Evolutionary conservation across 2,329 filamentous ascomycete genomes (phyloP), one percentile per base, ranked within the genome.

Genomic region (Celoporthe dispersa): DNA sequence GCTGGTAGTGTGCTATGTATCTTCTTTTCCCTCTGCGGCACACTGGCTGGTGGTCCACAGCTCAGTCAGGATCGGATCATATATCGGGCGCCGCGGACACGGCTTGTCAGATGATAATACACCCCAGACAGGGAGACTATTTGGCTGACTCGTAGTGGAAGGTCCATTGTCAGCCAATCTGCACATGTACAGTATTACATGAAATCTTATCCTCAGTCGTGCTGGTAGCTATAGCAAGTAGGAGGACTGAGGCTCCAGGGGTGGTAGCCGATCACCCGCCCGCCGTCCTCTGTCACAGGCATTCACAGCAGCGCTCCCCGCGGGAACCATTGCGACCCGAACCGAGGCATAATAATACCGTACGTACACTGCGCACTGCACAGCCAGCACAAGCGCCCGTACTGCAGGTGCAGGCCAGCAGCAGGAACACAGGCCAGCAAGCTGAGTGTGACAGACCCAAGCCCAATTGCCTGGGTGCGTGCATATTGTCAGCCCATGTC

Each of bases 61-160:
- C 9, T 31, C 25, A 31, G 19, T 5, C 53, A 57, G 5, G 25
- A 57, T 57, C 53, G 28, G 39, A 37, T 31, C 62, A 64, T 33
- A 2, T 22, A 19, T 12, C 62, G 62, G 62, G 62, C 14, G 62
- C 62, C 62, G 62, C 62, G 62, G 62, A 51, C 44, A 48, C 62
- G 16, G 31, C n/a, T 16, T 51, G 41, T 51, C 62, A 48, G 62
- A 33, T 60, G 33, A 37, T n/a, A 37, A n/a, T 48, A 48, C 44
- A n/a, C 22, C 33, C 31, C 19, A 14, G 57, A 35, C 57, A 60
- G 16, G 44, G 57, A 37, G 14, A 35, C 3, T 37, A 5, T 11
- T 22, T 33, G 41, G 25, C 41, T 16, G 62, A n/a, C 62, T 39
- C 39, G 25, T 33, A 31, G 28, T 44, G 41, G 62, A 64, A 48